Percentiles rank a stretch among this genome's conserved stretches.
These are phyloP conservation scores for Umbelopsis ramanniana DNA, from an alignment of 192 early-diverging fungal genomes.

Conservation along the genomic window DNA sequence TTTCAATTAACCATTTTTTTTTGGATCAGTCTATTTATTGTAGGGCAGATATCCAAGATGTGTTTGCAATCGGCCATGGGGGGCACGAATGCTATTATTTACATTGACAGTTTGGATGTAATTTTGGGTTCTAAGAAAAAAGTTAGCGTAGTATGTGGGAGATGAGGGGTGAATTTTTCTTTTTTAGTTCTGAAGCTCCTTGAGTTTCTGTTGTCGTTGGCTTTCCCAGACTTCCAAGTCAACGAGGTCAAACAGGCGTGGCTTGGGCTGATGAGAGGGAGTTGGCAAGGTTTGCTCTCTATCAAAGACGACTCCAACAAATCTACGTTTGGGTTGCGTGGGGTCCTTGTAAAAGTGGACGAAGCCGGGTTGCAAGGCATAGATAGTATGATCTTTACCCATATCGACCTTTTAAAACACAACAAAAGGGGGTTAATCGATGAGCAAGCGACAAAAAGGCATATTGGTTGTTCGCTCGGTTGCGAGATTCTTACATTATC, in stretches of 20 bases:
- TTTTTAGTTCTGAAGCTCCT: conserved; percentile 10
- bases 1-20: not conserved
- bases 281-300: conserved; percentile 68
- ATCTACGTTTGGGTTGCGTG: conserved; percentile 62
- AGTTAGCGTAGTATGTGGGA: not conserved
- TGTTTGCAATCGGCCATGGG: conserved; percentile 2
- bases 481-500: conserved; percentile 61
- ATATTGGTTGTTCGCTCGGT: not conserved
- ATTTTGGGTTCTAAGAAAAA: not conserved
- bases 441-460: not conserved
- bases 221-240: conserved; percentile 41
- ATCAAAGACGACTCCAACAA: conserved; percentile 67
- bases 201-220: not conserved
- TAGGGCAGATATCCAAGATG: conserved; percentile 9
- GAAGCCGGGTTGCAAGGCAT: conserved; percentile 70
- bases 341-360: conserved; percentile 77
- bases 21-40: conserved; percentile 8
- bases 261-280: conserved; percentile 61
- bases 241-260: conserved; percentile 70
- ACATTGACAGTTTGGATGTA: conserved; percentile 15
- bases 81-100: conserved; percentile 10
- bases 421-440: not conserved
- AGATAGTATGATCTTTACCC: conserved; percentile 82
- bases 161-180: not conserved
- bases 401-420: conserved; percentile 55